Evolutionary conservation across 139 green algal species (phyloP).

Genomic region (Deuterostichococcus epilithicus): DNA sequence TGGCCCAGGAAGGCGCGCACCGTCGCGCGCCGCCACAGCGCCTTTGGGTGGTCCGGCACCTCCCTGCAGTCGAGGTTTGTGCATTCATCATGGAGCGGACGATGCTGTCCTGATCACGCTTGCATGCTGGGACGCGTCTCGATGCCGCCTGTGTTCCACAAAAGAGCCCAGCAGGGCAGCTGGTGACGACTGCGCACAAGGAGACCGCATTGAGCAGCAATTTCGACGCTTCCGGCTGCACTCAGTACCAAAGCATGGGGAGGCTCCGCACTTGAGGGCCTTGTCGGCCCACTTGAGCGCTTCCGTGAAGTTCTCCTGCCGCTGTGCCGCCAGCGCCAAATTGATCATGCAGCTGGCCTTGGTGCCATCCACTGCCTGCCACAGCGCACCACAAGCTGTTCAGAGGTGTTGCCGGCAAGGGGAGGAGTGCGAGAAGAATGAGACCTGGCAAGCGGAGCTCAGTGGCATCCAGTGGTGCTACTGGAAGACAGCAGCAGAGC

Average conservation of each 20-base stretch:
- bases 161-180: neutral
- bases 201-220: neutral
- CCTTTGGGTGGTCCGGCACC: constrained; percentile 27
- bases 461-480: too few relatives aligned
- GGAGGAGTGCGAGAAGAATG: neutral
- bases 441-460: too few relatives aligned
- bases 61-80: constrained; percentile 6
- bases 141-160: neutral
- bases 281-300: constrained; percentile 52
- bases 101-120: neutral
- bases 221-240: neutral
- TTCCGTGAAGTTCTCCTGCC: constrained; percentile 33
- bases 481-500: too few relatives aligned
- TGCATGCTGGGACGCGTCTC: neutral
- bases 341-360: constrained; percentile 46
- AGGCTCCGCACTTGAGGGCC: constrained; percentile 32
- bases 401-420: neutral
- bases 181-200: neutral
- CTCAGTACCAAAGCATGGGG: neutral
- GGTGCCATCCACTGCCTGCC: constrained; percentile 4
- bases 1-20: constrained; percentile 54
- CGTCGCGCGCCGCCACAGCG: constrained; percentile 40
- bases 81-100: neutral
- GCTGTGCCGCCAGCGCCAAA: constrained; percentile 42
- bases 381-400: neutral